Evolutionary conservation across 805 yeast genomes (phyloP).

Genomic region (Millerozyma acaciae): DNA sequence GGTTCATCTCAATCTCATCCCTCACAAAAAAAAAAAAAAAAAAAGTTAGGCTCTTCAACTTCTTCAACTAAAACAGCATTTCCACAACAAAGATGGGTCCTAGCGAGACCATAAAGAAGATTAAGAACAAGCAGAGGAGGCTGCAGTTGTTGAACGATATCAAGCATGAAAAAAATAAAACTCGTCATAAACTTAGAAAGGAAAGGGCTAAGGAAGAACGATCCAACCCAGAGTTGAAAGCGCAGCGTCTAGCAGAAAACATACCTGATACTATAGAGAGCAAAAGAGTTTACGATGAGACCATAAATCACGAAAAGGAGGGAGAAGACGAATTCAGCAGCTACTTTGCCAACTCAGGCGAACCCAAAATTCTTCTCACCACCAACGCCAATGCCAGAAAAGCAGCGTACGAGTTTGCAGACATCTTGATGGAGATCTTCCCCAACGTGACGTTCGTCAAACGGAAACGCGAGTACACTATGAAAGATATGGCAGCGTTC

Average conservation of each 20-base stretch:
- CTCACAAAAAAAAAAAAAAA: conserved; percentile 2
- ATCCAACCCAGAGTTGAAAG: conserved; percentile 75
- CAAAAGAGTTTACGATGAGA: conserved; percentile 83
- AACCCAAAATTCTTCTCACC: conserved; percentile 84
- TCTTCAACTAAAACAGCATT: too few relatives aligned
- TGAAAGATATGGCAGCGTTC: conserved; percentile 82
- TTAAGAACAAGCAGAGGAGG: conserved; percentile 76
- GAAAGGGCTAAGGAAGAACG: conserved; percentile 85
- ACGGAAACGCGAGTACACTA: conserved; percentile 76
- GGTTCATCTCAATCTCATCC: conserved; percentile 2
- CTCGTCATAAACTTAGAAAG: conserved; percentile 72
- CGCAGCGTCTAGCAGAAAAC: conserved; percentile 72
- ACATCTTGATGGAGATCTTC: conserved; percentile 73
- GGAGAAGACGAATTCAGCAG: conserved; percentile 63
- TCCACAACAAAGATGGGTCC: conserved; percentile 18
- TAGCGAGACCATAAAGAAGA: conserved; percentile 34
- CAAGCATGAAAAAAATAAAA: conserved; percentile 71
- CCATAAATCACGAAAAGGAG: conserved; percentile 57
- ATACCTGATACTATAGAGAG: conserved; percentile 80
- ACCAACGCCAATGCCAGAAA: conserved; percentile 85
- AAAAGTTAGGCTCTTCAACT: too few relatives aligned
- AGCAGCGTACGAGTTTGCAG: conserved; percentile 87
- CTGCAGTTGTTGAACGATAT: conserved; percentile 72
- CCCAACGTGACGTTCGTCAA: conserved; percentile 86
- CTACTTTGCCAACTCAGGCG: conserved; percentile 45